Conservation (phyloP, 257 asterid genomes). For the Orobanche coerulescens region DNA sequence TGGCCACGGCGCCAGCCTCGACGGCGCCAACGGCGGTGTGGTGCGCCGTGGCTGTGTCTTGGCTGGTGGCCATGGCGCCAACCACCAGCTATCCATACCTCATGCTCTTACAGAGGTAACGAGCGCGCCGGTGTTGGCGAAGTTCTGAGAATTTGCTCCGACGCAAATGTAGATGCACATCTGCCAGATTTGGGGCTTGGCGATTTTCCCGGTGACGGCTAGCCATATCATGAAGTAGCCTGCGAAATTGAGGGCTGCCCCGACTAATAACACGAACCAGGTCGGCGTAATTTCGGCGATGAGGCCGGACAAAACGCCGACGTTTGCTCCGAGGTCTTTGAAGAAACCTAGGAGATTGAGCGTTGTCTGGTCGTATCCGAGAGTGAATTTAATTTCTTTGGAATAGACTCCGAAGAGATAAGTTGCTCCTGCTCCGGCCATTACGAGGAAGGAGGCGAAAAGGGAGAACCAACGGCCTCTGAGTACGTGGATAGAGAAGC, state of each 20-base stretch:
- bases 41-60: too few relatives aligned
- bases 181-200: conserved; percentile 60
- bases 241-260: conserved; percentile 63
- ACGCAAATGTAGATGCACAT: conserved; percentile 73
- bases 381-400: conserved; percentile 54
- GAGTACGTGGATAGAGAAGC: conserved; percentile 38
- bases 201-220: conserved; percentile 40
- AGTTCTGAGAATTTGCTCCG: conserved; percentile 83
- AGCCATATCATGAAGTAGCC: conserved; percentile 83
- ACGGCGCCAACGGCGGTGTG: too few relatives aligned
- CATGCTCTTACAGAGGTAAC: conserved; percentile 66
- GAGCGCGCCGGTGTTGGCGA: conserved; percentile 85
- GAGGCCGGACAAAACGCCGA: conserved; percentile 72
- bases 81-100: too few relatives aligned
- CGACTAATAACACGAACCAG: conserved; percentile 65
- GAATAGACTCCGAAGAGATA: conserved; percentile 77
- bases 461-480: conserved; percentile 86
- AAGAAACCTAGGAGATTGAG: conserved; percentile 70
- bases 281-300: conserved; percentile 76
- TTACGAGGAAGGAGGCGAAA: conserved; percentile 64
- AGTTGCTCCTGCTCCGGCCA: conserved; percentile 96
- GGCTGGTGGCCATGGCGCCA: too few relatives aligned
- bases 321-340: conserved; percentile 81
- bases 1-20: too few relatives aligned
- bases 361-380: conserved; percentile 79